Base-by-base conservation (phyloP, 768 basidiomycete genomes). In the Thelephora ganbajun region DNA sequence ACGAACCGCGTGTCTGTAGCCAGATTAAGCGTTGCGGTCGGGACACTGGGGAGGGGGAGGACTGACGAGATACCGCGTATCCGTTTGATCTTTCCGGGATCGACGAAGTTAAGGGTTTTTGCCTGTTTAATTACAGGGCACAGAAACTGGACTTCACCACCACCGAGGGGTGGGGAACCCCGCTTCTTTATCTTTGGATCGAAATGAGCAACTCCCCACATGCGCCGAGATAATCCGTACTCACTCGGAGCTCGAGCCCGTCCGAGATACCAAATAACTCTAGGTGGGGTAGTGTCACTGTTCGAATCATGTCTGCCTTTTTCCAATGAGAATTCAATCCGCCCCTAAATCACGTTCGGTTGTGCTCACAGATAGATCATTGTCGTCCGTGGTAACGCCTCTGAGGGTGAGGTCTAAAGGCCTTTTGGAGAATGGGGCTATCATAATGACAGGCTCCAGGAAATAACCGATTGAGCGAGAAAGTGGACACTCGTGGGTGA, bases 11-110 rank as follows among this genome's bases (percentile, higher is more conserved):
- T 97, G 93, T 6, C 92, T 96, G 56, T 33, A 37, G 30, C 7
- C 13, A 39, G 22, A 43, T 43, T 44, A 33, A 55, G 46, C 9
- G 18, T 4, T 30, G 26, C 26, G 22, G 22, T 16, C 14, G 16
- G 18, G 12, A 4, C 14, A 9, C 14, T 50, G 22, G 14, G 43
- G 20, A 35, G 18, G 43, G 33, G 39, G 35, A 52, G 12, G 11
- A 76, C 91, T 56, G 59, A 96, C 89, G 96, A 85, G 35, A 98
- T 83, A 33, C 96, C 96, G 45, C 96, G 76, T 63, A 99, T 96
- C 53, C 92, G 79, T 62, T 87, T 90, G 49, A 99, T 81, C 64
- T 83, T 87, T 3, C 96, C 96, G 16, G 82, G 73, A 30, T 93
- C 87, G 1, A 92, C 75, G 56, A 98, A 98, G 58, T 97, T 87